Evolutionary conservation across 129 eudicot genomes (phyloP).

Genomic region (Flaveria sonorensis): DNA sequence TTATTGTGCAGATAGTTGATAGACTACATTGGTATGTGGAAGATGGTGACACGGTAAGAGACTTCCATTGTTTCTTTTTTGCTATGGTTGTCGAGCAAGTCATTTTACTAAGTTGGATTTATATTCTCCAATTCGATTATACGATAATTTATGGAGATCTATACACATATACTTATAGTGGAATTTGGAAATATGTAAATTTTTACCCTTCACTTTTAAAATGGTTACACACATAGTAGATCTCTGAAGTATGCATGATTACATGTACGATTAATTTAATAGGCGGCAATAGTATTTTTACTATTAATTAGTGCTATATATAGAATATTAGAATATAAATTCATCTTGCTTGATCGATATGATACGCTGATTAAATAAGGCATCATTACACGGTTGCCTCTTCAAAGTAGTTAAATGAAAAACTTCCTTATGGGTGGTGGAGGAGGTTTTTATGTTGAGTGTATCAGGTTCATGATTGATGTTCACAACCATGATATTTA

Average conservation of each 20-base stretch:
- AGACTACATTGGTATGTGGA: slow-evolving; percentile 61
- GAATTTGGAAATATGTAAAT: not conserved
- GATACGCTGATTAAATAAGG: not conserved
- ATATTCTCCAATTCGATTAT: not conserved
- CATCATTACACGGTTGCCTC: not conserved
- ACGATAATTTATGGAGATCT: not conserved
- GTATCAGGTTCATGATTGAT: not conserved
- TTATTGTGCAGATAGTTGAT: slow-evolving; percentile 53
- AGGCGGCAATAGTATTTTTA: not conserved
- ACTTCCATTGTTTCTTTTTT: not conserved
- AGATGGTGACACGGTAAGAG: slow-evolving; percentile 63
- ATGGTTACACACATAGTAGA: not conserved
- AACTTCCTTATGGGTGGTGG: too few species aligned
- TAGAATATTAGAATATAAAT: not conserved
- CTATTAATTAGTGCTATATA: not conserved
- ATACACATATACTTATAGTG: not conserved
- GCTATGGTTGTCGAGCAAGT: not conserved
- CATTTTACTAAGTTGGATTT: not conserved
- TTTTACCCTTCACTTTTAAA: not conserved
- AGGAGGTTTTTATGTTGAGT: not conserved
- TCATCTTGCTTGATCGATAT: not conserved
- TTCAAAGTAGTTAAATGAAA: not conserved
- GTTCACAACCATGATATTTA: not conserved
- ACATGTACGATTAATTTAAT: not conserved
- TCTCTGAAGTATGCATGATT: not conserved